phyloP scores from a whole-genome alignment of 2,329 filamentous ascomycete genomes.

The Pestalotiopsis sp. region DNA sequence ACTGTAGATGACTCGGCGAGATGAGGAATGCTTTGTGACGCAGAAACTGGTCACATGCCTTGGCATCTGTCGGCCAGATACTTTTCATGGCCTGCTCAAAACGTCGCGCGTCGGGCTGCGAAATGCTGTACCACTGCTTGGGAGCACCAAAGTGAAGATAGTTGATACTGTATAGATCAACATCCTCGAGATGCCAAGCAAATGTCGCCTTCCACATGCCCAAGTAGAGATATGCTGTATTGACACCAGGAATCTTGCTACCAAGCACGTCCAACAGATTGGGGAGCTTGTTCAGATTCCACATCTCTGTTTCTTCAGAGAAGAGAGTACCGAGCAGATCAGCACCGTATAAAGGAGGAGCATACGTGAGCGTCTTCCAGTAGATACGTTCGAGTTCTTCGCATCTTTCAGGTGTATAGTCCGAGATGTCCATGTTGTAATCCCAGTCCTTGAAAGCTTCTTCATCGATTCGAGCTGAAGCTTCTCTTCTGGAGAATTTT shows the following conservation, averaged over 20 bases:
- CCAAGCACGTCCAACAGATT: slow-evolving; percentile 93
- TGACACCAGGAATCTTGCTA: slow-evolving; percentile 95
- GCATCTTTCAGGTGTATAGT: slow-evolving; percentile 89
- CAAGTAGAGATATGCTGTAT: slow-evolving; percentile 95
- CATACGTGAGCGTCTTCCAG: slow-evolving; percentile 97
- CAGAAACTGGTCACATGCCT: slow-evolving; percentile 93
- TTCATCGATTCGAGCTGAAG: slow-evolving; percentile 81
- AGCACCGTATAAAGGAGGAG: slow-evolving; percentile 90
- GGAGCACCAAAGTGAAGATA: slow-evolving; percentile 98
- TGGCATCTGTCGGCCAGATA: slow-evolving; percentile 93
- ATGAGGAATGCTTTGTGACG: slow-evolving; percentile 98
- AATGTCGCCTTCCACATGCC: slow-evolving; percentile 99
- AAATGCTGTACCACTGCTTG: slow-evolving; percentile 99
- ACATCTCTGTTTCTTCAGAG: slow-evolving; percentile 78
- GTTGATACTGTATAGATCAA: slow-evolving; percentile 99
- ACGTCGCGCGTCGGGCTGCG: slow-evolving; percentile 87
- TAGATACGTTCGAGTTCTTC: slow-evolving; percentile 93
- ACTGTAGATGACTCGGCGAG: slow-evolving; percentile 83
- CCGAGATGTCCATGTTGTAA: slow-evolving; percentile 83
- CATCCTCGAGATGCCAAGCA: slow-evolving; percentile 97
- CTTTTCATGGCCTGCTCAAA: slow-evolving; percentile 96
- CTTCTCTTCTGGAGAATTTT: slow-evolving; percentile 81
- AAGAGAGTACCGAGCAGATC: slow-evolving; percentile 97
- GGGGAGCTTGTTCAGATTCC: slow-evolving; percentile 94
- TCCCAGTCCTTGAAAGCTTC: slow-evolving; percentile 89